Percentiles rank a stretch among this genome's conserved stretches.
Conservation (phyloP, 1,139 yeast species). For the Lodderomyces pseudojiufengensis region DNA sequence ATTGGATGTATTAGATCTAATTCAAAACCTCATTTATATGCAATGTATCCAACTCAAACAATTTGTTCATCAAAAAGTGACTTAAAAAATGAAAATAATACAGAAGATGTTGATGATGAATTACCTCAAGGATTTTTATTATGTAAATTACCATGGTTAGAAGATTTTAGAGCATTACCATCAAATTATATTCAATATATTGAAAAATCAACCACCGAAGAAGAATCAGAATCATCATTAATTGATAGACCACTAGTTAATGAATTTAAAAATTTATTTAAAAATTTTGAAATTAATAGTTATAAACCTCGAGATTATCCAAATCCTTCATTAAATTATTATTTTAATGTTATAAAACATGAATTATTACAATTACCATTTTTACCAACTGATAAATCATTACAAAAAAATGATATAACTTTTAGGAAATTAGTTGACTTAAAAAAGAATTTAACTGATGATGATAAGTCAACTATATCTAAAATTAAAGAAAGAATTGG, state of each 20-base stretch:
- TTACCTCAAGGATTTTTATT: slow-evolving; percentile 64
- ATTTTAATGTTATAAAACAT: slow-evolving; percentile 62
- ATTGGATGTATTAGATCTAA: slow-evolving; percentile 64
- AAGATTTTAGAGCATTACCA: slow-evolving; percentile 56
- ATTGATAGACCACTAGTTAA: slow-evolving; percentile 16
- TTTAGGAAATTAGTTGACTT: slow-evolving; percentile 14
- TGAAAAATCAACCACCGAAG: neutral
- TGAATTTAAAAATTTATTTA: slow-evolving; percentile 16
- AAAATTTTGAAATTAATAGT: slow-evolving; percentile 17
- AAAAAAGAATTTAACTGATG: slow-evolving; percentile 8
- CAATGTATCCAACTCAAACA: slow-evolving; percentile 53
- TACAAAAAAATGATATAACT: slow-evolving; percentile 18
- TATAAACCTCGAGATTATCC: slow-evolving; percentile 59
- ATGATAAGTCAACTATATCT: slow-evolving; percentile 15
- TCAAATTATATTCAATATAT: slow-evolving; percentile 16
- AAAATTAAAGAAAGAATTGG: slow-evolving; percentile 14
- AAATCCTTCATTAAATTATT: slow-evolving; percentile 69
- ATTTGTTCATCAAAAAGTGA: slow-evolving; percentile 17
- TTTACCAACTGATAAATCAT: slow-evolving; percentile 24
- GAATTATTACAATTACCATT: slow-evolving; percentile 62
- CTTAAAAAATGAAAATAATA: neutral
- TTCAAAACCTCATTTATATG: slow-evolving; percentile 57
- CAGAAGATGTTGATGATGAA: neutral
- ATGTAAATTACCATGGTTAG: slow-evolving; percentile 58
- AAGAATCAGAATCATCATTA: slow-evolving; percentile 4